phyloP scores from a whole-genome alignment of 352 stramenopile species.

The Phytophthora pluvialis region DNA sequence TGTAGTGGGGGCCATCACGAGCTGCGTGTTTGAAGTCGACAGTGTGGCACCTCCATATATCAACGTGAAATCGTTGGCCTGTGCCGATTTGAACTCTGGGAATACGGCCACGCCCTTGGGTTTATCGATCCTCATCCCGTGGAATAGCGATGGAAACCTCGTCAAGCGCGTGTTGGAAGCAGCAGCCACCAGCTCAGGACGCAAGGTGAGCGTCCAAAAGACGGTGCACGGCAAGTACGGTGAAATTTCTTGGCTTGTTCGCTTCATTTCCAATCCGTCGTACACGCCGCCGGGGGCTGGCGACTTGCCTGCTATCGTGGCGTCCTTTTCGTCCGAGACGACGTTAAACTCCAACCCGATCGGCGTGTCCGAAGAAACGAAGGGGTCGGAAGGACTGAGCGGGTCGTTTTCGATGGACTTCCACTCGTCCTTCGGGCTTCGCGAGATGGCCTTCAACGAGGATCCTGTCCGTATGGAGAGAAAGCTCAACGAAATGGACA shows the following conservation, averaged over 20 bases:
- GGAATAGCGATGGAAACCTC: conserved; percentile 70
- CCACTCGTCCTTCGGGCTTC: conserved; percentile 66
- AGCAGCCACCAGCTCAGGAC: conserved; percentile 49
- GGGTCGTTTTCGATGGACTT: conserved; percentile 94
- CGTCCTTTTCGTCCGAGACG: conserved; percentile 41
- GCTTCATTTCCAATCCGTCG: conserved; percentile 93
- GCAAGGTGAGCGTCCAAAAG: conserved; percentile 86
- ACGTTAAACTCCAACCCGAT: conserved; percentile 34
- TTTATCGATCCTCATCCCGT: conserved; percentile 53
- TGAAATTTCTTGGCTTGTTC: conserved; percentile 93
- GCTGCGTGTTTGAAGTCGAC: conserved; percentile 61
- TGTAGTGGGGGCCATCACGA: conserved; percentile 51
- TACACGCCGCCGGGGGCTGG: conserved; percentile 92
- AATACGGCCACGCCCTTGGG: conserved; percentile 20
- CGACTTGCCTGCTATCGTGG: conserved; percentile 79
- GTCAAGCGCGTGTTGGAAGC: conserved; percentile 66
- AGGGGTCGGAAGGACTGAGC: conserved; percentile 87
- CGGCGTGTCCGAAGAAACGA: conserved; percentile 86
- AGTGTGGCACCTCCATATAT: conserved; percentile 29
- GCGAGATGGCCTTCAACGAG: conserved; percentile 91
- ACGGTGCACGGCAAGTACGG: conserved; percentile 95
- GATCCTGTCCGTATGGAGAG: conserved; percentile 77
- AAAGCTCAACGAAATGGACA: conserved; percentile 97
- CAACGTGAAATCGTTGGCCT: conserved; percentile 43
- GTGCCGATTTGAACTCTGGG: conserved; percentile 38